A percentile compares a stretch with the other conserved stretches of the same genome.
Conservation (phyloP, 495 filamentous ascomycete genomes). For the Aspergillus baeticus region DNA sequence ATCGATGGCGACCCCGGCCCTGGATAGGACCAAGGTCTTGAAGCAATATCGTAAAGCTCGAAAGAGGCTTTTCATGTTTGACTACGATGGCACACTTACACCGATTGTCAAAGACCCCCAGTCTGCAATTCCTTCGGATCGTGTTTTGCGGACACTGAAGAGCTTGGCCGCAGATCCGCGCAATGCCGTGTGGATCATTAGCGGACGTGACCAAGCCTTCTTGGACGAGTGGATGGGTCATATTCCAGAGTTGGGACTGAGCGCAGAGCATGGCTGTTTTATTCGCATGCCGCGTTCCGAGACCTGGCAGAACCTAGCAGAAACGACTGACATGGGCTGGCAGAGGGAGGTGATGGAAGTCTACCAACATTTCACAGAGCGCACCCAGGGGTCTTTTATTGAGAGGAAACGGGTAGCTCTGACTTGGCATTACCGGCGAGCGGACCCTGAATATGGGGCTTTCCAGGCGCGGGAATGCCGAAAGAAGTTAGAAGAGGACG, state of each 20-base stretch:
- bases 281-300: slow-evolving; percentile 70
- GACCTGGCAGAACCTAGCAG: slow-evolving; percentile 84
- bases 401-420: slow-evolving; percentile 89
- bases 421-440: slow-evolving; percentile 95
- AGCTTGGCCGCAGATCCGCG: slow-evolving; percentile 71
- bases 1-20: slow-evolving; percentile 71
- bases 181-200: slow-evolving; percentile 98
- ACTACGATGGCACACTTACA: slow-evolving; percentile 98
- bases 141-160: slow-evolving; percentile 74
- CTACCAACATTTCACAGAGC: slow-evolving; percentile 82
- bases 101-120: slow-evolving; percentile 89
- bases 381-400: slow-evolving; percentile 84
- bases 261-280: slow-evolving; percentile 94
- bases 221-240: slow-evolving; percentile 83
- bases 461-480: slow-evolving; percentile 76
- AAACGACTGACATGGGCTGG: slow-evolving; percentile 84
- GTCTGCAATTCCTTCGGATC: slow-evolving; percentile 81
- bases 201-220: slow-evolving; percentile 87
- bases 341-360: slow-evolving; percentile 74
- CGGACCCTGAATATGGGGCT: slow-evolving; percentile 77
- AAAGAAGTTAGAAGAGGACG: slow-evolving; percentile 68
- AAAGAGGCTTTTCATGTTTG: slow-evolving; percentile 91
- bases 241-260: slow-evolving; percentile 80
- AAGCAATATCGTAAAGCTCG: slow-evolving; percentile 67
- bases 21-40: slow-evolving; percentile 70